Percentiles rank a stretch among this genome's conserved stretches.
Evolutionary conservation across 1,284 basidiomycete genomes (phyloP).

Genomic region (Gastroboletus turbinatus): DNA sequence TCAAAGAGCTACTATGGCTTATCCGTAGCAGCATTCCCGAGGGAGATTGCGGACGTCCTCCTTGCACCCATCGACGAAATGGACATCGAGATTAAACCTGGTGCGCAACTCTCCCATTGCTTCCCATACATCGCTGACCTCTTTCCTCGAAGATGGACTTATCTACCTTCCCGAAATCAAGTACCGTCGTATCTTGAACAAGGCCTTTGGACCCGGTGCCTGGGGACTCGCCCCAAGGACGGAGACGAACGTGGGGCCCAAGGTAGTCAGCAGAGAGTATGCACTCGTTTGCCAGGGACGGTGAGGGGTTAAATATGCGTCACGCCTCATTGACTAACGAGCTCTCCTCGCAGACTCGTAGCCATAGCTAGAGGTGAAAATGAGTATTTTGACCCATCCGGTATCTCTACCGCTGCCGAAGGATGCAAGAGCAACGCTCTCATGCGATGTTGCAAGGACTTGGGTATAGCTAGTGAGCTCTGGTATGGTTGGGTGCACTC

Average conservation of each 20-base stretch:
- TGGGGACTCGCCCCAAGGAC: constrained; percentile 96
- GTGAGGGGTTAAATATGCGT: constrained; percentile 41
- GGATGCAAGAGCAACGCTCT: constrained; percentile 96
- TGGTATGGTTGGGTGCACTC: constrained; percentile 56
- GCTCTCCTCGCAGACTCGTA: constrained; percentile 62
- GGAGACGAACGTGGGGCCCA: constrained; percentile 88
- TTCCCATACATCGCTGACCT: not conserved
- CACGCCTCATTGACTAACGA: not conserved
- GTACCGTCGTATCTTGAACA: constrained; percentile 92
- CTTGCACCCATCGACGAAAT: constrained; percentile 72
- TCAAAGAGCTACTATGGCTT: constrained; percentile 85
- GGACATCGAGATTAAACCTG: constrained; percentile 94
- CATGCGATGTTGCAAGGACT: constrained; percentile 97
- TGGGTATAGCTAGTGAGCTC: constrained; percentile 94
- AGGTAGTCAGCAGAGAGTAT: constrained; percentile 91
- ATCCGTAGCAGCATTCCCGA: constrained; percentile 75
- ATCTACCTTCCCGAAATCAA: constrained; percentile 98
- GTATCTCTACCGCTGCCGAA: constrained; percentile 92
- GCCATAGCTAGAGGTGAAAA: constrained; percentile 94
- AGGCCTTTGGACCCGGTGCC: constrained; percentile 93
- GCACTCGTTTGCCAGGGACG: constrained; percentile 92
- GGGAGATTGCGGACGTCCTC: constrained; percentile 73
- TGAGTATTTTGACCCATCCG: constrained; percentile 92
- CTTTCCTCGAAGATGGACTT: constrained; percentile 69
- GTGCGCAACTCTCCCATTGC: constrained; percentile 40